Conservation (phyloP, 1,284 basidiomycete genomes). For the Pseudozyma thailandica region DNA sequence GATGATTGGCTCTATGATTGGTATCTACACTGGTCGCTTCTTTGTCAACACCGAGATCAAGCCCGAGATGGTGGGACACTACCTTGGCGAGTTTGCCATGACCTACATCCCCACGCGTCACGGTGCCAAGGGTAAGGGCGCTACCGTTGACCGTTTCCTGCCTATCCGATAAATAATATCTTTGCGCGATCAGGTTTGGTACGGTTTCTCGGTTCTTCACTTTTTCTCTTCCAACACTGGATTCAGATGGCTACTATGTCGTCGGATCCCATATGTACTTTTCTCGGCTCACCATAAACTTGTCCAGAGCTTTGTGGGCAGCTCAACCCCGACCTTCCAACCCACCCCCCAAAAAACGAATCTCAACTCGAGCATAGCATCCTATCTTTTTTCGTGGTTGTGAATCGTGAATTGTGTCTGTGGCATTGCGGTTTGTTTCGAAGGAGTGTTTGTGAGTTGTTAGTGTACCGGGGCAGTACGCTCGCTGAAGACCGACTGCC, state of each 20-base stretch:
- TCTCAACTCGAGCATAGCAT: slow-evolving; percentile 46
- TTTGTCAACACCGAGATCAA: slow-evolving; percentile 76
- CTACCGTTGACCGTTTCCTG: slow-evolving; percentile 76
- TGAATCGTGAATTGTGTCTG: not conserved
- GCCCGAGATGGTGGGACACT: slow-evolving; percentile 99
- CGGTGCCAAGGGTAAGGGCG: slow-evolving; percentile 98
- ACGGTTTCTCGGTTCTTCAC: not conserved
- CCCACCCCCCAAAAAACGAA: slow-evolving; percentile 22
- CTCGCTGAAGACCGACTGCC: too few species aligned
- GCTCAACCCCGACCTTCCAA: slow-evolving; percentile 7
- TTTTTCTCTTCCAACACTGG: slow-evolving; percentile 3
- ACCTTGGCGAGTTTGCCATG: slow-evolving; percentile 82
- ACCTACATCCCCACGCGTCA: slow-evolving; percentile 99
- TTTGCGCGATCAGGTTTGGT: too few species aligned
- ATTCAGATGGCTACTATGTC: not conserved
- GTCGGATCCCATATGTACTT: slow-evolving; percentile 17
- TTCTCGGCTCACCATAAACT: slow-evolving; percentile 17
- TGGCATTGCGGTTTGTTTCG: not conserved
- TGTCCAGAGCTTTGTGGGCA: slow-evolving; percentile 21
- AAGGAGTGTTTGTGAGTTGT: too few species aligned
- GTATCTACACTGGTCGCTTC: slow-evolving; percentile 87
- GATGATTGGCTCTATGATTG: slow-evolving; percentile 78
- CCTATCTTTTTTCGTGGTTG: slow-evolving; percentile 8
- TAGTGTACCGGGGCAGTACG: too few species aligned
- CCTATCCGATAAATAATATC: slow-evolving; percentile 75